Evolutionary conservation across 2,329 filamentous ascomycete species (phyloP), one percentile per base, ranked within the genome.

Genomic region (Ophiosphaerella korrae): DNA sequence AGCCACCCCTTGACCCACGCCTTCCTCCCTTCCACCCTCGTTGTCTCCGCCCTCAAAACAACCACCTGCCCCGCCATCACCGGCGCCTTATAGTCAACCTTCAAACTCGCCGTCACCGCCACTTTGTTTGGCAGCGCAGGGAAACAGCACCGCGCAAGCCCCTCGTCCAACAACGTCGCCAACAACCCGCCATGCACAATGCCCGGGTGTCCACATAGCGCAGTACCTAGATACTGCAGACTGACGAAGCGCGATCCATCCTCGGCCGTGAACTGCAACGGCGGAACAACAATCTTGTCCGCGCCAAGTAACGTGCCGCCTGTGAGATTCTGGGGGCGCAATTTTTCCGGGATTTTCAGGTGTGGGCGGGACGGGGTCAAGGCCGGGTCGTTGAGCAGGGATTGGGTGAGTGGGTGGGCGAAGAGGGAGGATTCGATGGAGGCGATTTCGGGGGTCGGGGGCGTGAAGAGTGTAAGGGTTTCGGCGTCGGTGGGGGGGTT

Each of bases 161-260:
- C 91, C 74, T 97, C 93, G 69, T 97, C 93, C 45, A 97, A 78
- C 71, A 97, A 82, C 11, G 93, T 97, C n/a, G 93, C 93, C 49
- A 97, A 78, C 58, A 96, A 78, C 0, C 93, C 93, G 43, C 93
- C 93, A 72, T 97, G 94, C 6, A 97, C 84, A 55, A 97, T 90
- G 2, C 89, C 91, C 5, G 90, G 89, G 73, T 97, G 92, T 1
- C 93, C 93, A 70, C 91, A 97, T 35, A 97, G 78, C 63, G 90
- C 86, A 2, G 81, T 76, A 2, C 93, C 93, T 0, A 96, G 81
- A 69, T 92, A 92, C 45, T 87, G 82, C 36, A 97, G 82, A 12
- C 86, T 84, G 5, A 92, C 84, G 36, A 77, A 70, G 0, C 44
- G 29, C 1, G 48, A 53, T 18, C 83, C 81, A 60, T 94, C 88